These are phyloP conservation scores for Suhomyces yuchorum DNA, from an alignment of 1,139 yeast genomes.

Conservation along the genomic window DNA sequence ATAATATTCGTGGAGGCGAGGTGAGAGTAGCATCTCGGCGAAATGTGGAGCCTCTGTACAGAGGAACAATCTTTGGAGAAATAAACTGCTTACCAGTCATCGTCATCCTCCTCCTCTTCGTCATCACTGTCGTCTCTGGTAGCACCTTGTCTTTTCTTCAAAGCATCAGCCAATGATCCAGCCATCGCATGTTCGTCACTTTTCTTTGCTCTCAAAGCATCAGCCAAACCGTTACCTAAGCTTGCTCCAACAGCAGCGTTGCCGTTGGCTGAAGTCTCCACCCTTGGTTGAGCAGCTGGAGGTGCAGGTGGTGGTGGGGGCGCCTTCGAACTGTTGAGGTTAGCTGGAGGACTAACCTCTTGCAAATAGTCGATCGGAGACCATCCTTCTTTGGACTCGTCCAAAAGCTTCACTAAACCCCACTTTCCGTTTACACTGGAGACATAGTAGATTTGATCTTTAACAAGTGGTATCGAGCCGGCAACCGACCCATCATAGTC, in stretches of 20 bases:
- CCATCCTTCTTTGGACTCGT: constrained; percentile 89
- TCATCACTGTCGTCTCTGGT: constrained; percentile 74
- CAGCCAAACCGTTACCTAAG: constrained; percentile 71
- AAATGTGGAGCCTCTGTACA: background rate
- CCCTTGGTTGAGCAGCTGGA: constrained; percentile 16
- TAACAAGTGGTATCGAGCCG: constrained; percentile 72
- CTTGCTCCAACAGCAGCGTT: constrained; percentile 15
- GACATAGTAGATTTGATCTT: constrained; percentile 75
- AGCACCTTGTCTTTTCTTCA: constrained; percentile 80
- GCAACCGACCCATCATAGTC: constrained; percentile 89
- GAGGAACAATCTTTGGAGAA: background rate
- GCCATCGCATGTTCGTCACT: constrained; percentile 69
- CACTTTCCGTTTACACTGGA: constrained; percentile 77
- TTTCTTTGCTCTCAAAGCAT: constrained; percentile 69
- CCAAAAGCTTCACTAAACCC: constrained; percentile 82
- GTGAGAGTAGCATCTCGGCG: background rate
- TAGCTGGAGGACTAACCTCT: constrained; percentile 54
- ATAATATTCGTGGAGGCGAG: background rate
- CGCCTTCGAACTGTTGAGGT: constrained; percentile 22
- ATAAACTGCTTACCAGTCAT: constrained; percentile 24
- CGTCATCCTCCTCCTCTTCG: constrained; percentile 66
- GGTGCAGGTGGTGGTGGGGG: constrained; percentile 41
- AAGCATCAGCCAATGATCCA: constrained; percentile 87
- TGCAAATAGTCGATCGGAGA: constrained; percentile 91
- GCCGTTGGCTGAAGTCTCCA: constrained; percentile 19